Percentiles rank a stretch among this genome's conserved stretches.
Conservation (phyloP, 1,284 basidiomycete species). For the Rhodotorula sp. region DNA sequence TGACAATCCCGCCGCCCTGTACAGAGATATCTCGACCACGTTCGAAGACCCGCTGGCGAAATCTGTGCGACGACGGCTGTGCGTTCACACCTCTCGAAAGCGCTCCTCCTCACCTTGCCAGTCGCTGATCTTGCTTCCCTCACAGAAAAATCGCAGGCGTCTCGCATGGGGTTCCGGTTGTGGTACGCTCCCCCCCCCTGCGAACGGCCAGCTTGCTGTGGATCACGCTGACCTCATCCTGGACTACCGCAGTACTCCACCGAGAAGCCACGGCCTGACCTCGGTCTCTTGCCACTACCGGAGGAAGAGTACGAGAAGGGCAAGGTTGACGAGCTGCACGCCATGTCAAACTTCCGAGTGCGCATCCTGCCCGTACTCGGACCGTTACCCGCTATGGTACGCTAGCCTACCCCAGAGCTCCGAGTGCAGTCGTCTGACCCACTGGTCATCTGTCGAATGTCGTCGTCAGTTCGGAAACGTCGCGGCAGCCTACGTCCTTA, state of each 20-base stretch:
- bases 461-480: slow-evolving; percentile 68
- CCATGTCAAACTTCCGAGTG: slow-evolving; percentile 91
- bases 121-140: not conserved
- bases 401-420: not conserved
- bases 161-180: slow-evolving; percentile 43
- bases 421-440: fast-evolving
- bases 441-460: slow-evolving; percentile 49
- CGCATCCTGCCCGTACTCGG: slow-evolving; percentile 83
- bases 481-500: slow-evolving; percentile 79
- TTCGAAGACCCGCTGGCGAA: slow-evolving; percentile 94
- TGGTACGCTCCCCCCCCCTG: slow-evolving; percentile 32
- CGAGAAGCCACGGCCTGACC: slow-evolving; percentile 76
- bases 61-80: slow-evolving; percentile 65
- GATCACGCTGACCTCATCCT: too few species aligned
- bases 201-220: fast-evolving
- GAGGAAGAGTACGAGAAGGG: slow-evolving; percentile 92
- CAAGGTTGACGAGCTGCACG: slow-evolving; percentile 81
- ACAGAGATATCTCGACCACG: slow-evolving; percentile 83
- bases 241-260: slow-evolving; percentile 68
- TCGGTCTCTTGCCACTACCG: slow-evolving; percentile 82
- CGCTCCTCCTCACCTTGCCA: not conserved
- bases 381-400: slow-evolving; percentile 45
- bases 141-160: slow-evolving; percentile 39
- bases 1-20: too few species aligned
- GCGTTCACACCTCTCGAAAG: not conserved